Evolutionary conservation across 2,329 filamentous ascomycete species (phyloP).

Genomic region (Emergomyces orientalis): DNA sequence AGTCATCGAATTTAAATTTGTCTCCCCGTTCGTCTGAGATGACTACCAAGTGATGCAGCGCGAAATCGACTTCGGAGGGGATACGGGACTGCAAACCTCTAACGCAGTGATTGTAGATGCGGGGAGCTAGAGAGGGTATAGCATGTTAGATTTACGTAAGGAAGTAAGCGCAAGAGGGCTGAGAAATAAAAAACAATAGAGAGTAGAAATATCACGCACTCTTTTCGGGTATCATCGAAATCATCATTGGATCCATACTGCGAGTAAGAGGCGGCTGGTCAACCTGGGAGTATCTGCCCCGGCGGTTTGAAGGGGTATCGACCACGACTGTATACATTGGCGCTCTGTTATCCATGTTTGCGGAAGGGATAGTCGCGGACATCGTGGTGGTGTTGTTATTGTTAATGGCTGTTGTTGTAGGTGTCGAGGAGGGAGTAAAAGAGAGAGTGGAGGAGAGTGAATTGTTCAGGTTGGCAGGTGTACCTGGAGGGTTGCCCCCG

Average conservation of each 20-base stretch:
- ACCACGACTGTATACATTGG: conserved; percentile 22
- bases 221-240: conserved; percentile 16
- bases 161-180: background rate
- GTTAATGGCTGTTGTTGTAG: background rate
- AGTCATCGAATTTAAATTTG: conserved; percentile 90
- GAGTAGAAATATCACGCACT: background rate
- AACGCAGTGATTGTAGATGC: conserved; percentile 84
- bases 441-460: background rate
- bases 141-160: background rate
- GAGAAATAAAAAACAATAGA: background rate
- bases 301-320: conserved; percentile 36
- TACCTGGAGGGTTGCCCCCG: background rate
- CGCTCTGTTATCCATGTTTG: background rate
- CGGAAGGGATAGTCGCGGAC: background rate
- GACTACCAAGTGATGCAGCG: conserved; percentile 84
- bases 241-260: conserved; percentile 32
- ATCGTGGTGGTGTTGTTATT: background rate
- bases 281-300: conserved; percentile 29
- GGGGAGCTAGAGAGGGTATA: conserved; percentile 22
- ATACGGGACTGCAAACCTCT: conserved; percentile 74
- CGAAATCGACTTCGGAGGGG: conserved; percentile 78
- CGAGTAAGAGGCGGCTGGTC: conserved; percentile 21
- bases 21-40: conserved; percentile 92
- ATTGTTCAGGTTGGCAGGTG: background rate
- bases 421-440: background rate